Evolutionary conservation across 1,284 basidiomycete species (phyloP).

Genomic region (Cryptococcus depauperatus): DNA sequence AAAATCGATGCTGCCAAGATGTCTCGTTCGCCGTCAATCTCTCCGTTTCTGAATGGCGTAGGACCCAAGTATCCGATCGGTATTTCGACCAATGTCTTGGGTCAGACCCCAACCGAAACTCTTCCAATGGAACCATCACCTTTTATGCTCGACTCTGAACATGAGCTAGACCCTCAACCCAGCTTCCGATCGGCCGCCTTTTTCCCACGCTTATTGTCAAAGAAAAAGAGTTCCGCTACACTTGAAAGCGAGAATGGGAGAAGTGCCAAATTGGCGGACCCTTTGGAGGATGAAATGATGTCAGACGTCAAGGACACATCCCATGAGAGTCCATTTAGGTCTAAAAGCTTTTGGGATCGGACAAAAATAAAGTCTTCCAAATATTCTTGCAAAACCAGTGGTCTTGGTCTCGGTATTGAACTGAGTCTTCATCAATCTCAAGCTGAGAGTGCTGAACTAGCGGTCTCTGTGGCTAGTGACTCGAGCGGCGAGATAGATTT

Average conservation of each 20-base stretch:
- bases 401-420: constrained; percentile 8
- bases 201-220: constrained; percentile 10
- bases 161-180: constrained; percentile 6
- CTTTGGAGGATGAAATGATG: constrained; percentile 11
- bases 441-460: constrained; percentile 5
- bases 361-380: constrained; percentile 1
- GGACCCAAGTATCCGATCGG: constrained; percentile 11
- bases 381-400: constrained; percentile 10
- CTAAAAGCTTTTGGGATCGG: constrained; percentile 3
- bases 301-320: constrained; percentile 12
- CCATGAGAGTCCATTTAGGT: not conserved
- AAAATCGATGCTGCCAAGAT: not conserved
- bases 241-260: not conserved
- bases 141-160: no score
- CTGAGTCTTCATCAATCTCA: constrained; percentile 8
- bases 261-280: not conserved
- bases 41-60: not conserved
- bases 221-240: constrained; percentile 8
- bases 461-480: constrained; percentile 15
- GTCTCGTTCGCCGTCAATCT: not conserved
- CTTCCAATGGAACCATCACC: not conserved
- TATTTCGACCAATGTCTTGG: not conserved
- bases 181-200: constrained; percentile 1
- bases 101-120: not conserved
- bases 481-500: constrained; percentile 15